Base-by-base conservation (phyloP, 108 stramenopile species). In the Schizochytrium sp. region DNA sequence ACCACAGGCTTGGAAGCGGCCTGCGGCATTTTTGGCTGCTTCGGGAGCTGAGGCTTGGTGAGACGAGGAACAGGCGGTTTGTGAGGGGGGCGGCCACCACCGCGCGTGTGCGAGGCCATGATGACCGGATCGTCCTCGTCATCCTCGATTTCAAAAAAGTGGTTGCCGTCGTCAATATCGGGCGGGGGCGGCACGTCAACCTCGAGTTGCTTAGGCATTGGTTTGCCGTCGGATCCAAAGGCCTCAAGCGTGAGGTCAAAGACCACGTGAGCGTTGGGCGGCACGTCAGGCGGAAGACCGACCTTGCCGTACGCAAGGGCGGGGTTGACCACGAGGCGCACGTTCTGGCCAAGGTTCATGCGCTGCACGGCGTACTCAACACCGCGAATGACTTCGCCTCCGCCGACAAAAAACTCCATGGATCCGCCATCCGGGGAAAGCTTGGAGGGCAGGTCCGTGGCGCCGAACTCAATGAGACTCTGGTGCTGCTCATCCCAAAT, bases 361-460 rank as follows among this genome's bases (percentile, higher is more conserved):
- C 76, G 45, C 76, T 83, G 76, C 76, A 83, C 76, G 48, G 76
- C 76, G 28, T 21, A 83, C 16, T 83, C 76, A 12, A 83, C 23
- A 23, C 76, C 76, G 3, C 51, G 45, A 45, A 83, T 83, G 10
- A 83, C 76, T 45, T 83, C 76, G 51, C 76, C 76, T 12, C 51
- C 48, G 23, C 76, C 76, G 10, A 83, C 76, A 23, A 83, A 83
- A 23, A 83, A 83, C 4, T 83, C 76, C 76, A 83, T 53, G 25
- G 10, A 28, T 12, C 76, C 76, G 51, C 48, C 45, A 1, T 83
- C 76, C 25, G 63, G 63, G 28, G n/a, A 25, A 1, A 53, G 45
- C 28, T 83, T 83, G 19, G 76, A 83, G 12, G 76, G 23, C 48
- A 47, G 45, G 28, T 83, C 76, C 6, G 76, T 53, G 48, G 76